phyloP scores from a whole-genome alignment of 2,329 filamentous ascomycete species.

The Alternaria burnsii region DNA sequence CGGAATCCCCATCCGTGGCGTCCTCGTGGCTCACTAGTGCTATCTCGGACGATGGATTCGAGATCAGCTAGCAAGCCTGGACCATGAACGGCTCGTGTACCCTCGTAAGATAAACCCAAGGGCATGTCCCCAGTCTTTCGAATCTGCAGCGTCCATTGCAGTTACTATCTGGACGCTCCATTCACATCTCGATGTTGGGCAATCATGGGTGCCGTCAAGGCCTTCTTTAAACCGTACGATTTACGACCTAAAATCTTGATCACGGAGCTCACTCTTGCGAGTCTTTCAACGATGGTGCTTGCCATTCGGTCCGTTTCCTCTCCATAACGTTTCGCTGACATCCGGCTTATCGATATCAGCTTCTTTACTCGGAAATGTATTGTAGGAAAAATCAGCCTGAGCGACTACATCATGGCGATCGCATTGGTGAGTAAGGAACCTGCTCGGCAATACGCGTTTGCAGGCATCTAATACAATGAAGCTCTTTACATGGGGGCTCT shows the following conservation, averaged over 20 bases:
- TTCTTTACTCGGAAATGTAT: constrained; percentile 40
- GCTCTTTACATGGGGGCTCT: constrained; percentile 41
- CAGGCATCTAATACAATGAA: constrained; percentile 3
- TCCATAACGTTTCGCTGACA: background rate
- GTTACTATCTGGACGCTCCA: background rate
- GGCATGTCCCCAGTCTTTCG: background rate
- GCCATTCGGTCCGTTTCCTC: constrained; percentile 19
- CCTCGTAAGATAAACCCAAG: background rate
- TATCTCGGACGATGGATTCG: constrained; percentile 2
- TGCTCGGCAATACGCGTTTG: background rate
- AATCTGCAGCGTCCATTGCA: background rate
- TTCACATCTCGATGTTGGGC: background rate
- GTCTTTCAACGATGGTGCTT: constrained; percentile 33
- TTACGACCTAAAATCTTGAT: constrained; percentile 31
- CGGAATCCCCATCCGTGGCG: background rate
- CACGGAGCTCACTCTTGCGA: constrained; percentile 33
- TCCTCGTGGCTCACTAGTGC: background rate
- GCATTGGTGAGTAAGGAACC: constrained; percentile 25
- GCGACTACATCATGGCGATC: constrained; percentile 34
- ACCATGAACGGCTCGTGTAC: background rate
- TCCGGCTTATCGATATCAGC: constrained; percentile 10
- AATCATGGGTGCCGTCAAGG: constrained; percentile 20
- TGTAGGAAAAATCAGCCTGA: constrained; percentile 31
- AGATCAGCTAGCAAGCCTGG: constrained; percentile 4
- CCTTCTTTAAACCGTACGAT: constrained; percentile 32